Conservation (phyloP, 192 early-diverging fungal genomes). For the Coemansia reversa region DNA sequence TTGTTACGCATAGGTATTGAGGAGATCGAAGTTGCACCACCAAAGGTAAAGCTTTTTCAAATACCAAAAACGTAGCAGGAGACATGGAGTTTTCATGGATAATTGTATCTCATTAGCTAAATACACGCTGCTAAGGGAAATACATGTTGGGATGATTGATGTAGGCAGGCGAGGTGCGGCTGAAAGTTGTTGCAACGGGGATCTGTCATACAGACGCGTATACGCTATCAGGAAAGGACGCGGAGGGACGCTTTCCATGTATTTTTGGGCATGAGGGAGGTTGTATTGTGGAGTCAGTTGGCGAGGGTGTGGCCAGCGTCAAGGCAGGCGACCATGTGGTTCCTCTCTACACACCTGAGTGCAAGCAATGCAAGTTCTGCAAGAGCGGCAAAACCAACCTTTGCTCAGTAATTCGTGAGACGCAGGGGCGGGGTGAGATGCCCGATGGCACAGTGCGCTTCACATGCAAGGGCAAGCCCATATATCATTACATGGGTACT, state of each 20-base stretch:
- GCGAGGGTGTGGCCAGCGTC: constrained; percentile 91
- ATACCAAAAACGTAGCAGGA: not conserved
- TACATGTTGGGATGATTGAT: not conserved
- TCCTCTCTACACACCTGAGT: constrained; percentile 89
- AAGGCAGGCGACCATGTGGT: constrained; percentile 93
- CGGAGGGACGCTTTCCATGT: constrained; percentile 85
- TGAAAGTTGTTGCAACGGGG: constrained; percentile 89
- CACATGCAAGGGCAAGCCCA: constrained; percentile 80
- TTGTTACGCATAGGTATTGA: constrained; percentile 67
- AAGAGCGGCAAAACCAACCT: constrained; percentile 96
- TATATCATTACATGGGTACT: constrained; percentile 96
- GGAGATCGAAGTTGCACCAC: constrained; percentile 91
- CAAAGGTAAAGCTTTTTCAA: constrained; percentile 55
- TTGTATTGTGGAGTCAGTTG: constrained; percentile 93
- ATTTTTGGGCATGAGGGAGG: constrained; percentile 97
- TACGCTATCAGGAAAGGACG: constrained; percentile 82
- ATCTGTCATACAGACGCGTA: constrained; percentile 97
- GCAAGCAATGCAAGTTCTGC: constrained; percentile 96
- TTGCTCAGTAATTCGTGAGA: constrained; percentile 85
- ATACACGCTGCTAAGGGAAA: not conserved
- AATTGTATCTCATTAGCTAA: not conserved
- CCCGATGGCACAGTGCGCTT: constrained; percentile 92
- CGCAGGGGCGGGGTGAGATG: constrained; percentile 94
- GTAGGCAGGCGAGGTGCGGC: constrained; percentile 85
- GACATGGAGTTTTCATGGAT: not conserved